Evolutionary conservation across 495 filamentous ascomycete species (phyloP).

Genomic region (Aspergillus olivimuriae): DNA sequence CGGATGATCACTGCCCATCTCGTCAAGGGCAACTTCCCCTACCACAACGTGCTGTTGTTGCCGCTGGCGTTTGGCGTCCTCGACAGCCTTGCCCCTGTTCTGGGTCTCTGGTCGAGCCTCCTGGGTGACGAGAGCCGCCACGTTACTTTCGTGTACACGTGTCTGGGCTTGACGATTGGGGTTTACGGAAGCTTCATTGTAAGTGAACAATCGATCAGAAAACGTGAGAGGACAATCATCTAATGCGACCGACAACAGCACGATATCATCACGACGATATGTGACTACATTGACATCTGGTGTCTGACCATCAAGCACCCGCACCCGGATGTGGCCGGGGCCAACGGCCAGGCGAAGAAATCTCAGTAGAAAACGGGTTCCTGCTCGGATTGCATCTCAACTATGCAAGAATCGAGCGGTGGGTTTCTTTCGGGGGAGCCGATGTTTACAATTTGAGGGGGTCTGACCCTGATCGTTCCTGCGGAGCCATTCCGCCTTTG

Average conservation of each 20-base stretch:
- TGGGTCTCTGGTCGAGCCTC: conserved; percentile 72
- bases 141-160: conserved; percentile 78
- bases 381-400: conserved; percentile 8
- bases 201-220: conserved; percentile 16
- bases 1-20: conserved; percentile 93
- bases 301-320: conserved; percentile 89
- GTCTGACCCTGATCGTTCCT: too few relatives aligned
- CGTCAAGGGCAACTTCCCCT: conserved; percentile 77
- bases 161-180: conserved; percentile 72
- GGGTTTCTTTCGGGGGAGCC: background rate
- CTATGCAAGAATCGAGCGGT: conserved; percentile 6
- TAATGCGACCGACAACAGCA: conserved; percentile 30
- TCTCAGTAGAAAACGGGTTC: background rate
- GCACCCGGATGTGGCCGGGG: conserved; percentile 25
- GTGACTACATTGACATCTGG: conserved; percentile 97
- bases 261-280: conserved; percentile 94
- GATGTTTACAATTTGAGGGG: too few relatives aligned
- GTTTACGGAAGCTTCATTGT: conserved; percentile 94
- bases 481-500: background rate
- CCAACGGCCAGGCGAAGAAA: conserved; percentile 17
- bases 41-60: conserved; percentile 69
- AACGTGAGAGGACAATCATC: background rate
- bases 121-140: conserved; percentile 71
- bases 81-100: conserved; percentile 66
- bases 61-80: conserved; percentile 65